Evolutionary conservation across 1,139 yeast genomes (phyloP).

Genomic region (Diutina ranongensis): DNA sequence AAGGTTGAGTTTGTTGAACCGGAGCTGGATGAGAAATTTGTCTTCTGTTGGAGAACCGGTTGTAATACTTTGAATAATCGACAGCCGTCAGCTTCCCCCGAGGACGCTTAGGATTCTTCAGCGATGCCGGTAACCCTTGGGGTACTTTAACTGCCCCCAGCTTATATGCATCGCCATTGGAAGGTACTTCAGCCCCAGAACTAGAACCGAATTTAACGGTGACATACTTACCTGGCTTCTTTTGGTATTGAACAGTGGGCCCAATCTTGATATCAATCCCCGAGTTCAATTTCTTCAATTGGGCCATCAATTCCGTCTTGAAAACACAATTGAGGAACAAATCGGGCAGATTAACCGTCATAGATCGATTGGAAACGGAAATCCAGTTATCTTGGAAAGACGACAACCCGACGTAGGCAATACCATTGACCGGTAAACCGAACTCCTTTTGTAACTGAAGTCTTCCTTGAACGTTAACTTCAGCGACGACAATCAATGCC

Average conservation of each 20-base stretch:
- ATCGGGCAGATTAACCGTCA: conserved; percentile 57
- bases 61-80: conserved; percentile 34
- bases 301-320: conserved; percentile 83
- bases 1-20: conserved; percentile 4
- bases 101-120: conserved; percentile 67
- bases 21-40: conserved; percentile 17
- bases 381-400: conserved; percentile 88
- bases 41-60: conserved; percentile 14
- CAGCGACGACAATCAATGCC: conserved; percentile 59
- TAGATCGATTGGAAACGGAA: conserved; percentile 48
- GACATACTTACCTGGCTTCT: conserved; percentile 81
- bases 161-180: conserved; percentile 63
- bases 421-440: conserved; percentile 46
- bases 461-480: conserved; percentile 61
- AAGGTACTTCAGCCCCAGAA: conserved; percentile 27
- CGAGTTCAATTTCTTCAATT: conserved; percentile 52
- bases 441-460: conserved; percentile 58
- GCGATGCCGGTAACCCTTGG: conserved; percentile 65
- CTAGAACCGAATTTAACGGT: conserved; percentile 58
- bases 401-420: conserved; percentile 60
- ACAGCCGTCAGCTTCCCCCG: conserved; percentile 27
- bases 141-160: conserved; percentile 79
- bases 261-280: conserved; percentile 56
- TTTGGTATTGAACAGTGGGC: conserved; percentile 68
- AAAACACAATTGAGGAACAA: conserved; percentile 67